phyloP scores from a whole-genome alignment of 23 red algal species.

The Gracilaria vermiculophylla region DNA sequence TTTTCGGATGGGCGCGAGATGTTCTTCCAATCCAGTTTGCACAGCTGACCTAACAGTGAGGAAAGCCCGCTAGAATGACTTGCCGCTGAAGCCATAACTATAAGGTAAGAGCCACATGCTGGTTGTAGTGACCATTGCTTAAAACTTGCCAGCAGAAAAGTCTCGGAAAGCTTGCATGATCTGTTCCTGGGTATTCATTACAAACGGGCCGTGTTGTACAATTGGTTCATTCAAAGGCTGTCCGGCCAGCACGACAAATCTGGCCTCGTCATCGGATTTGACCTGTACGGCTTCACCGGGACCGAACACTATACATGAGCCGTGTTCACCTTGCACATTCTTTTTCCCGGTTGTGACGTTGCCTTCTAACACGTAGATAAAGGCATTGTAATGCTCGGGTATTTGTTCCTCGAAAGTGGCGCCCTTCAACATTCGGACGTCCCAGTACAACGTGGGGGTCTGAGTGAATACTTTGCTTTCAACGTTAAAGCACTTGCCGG shows the following conservation, averaged over 20 bases:
- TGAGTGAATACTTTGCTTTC: constrained; percentile 74
- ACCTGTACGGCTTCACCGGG: constrained; percentile 48
- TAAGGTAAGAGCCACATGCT: no score
- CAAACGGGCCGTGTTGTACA: constrained; percentile 86
- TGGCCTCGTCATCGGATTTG: constrained; percentile 30
- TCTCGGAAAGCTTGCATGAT: constrained; percentile 84
- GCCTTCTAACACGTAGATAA: constrained; percentile 78
- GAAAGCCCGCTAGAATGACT: neutral
- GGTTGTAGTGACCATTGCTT: neutral
- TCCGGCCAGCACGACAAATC: constrained; percentile 87
- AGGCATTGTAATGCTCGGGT: constrained; percentile 69
- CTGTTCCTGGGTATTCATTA: constrained; percentile 83
- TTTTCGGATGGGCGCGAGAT: no score
- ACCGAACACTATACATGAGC: constrained; percentile 62
- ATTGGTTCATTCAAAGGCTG: constrained; percentile 75
- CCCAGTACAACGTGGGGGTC: constrained; percentile 84
- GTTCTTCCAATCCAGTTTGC: neutral
- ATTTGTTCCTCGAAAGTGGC: constrained; percentile 53
- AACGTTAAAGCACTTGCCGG: constrained; percentile 66
- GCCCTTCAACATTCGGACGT: constrained; percentile 53
- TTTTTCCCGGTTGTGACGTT: constrained; percentile 41
- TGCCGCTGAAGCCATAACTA: no score
- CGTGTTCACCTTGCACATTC: constrained; percentile 43
- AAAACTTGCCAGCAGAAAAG: constrained; percentile 84
- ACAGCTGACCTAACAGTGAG: neutral